Evolutionary conservation across 2,329 filamentous ascomycete genomes (phyloP), one percentile per base, ranked within the genome.

Genomic region (Trichoderma oligosporum): DNA sequence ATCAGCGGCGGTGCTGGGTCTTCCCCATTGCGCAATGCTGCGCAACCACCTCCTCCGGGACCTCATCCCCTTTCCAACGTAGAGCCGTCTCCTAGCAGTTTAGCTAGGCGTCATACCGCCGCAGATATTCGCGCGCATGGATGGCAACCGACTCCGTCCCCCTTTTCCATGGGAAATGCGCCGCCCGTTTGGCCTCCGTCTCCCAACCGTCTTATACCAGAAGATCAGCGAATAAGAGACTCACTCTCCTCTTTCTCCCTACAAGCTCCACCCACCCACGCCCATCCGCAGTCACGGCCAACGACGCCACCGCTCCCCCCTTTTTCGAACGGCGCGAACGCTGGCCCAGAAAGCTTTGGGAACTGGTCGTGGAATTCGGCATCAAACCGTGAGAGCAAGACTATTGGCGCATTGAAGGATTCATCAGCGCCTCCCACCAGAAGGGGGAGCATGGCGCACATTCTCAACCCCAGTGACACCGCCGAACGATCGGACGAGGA

Each of bases 121-220:
- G 94, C 94, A 58, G 94, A 99, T 70, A 97, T 99, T 64, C 87
- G 94, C 53, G 87, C 92, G 65, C 88, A 91, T 68, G 90, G 88
- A 35, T 93, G 89, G 85, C 86, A 85, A 61, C 79, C 78, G 7
- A 63, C 61, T 39, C 78, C 82, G 24, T 88, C 87, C 4, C 88
- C 86, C 9, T 88, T 67, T 35, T 60, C 85, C 67, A 78, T 82
- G 7, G 85, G 86, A 3, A 84, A 84, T 9, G 72, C 77, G 7
- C 75, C 79, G 1, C 71, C 73, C 3, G 76, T 76, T 12, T 83
- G 80, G 77, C 81, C 82, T 0, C 73, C 80, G 2, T 83, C 82
- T 7, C 82, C 82, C 0, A 82, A 67, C 61, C 76, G 81, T 7
- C 67, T 68, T 4, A 71, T 71, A 1, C 71, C 74, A 0, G 81